Evolutionary conservation across 768 basidiomycete species (phyloP), one percentile per base, ranked within the genome.

Genomic region (Trametes villosa): DNA sequence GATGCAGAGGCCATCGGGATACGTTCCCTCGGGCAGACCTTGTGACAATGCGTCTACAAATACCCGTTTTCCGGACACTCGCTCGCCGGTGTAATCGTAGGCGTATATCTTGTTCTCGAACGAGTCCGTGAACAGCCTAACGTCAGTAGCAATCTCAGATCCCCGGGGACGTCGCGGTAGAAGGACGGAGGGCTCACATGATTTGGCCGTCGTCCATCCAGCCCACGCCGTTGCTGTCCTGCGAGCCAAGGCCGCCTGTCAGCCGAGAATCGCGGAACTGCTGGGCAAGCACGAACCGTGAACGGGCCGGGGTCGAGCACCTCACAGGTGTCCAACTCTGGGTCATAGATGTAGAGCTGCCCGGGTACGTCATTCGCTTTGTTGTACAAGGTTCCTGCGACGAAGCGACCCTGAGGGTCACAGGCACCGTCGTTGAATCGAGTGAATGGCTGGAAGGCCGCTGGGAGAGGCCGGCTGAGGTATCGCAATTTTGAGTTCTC

Each of bases 341-440:
- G 84, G 69, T 87, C 85, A 66, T 81, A 86, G 71, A 77, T 77
- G 70, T 82, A 88, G 34, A 89, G 72, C 62, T 79, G 77, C 11
- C 87, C 87, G 4, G 83, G 78, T 48, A 87, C 76, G 24, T 71
- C 74, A 49, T 77, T 77, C 49, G 80, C 77, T 65, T 78, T 73
- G 53, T 81, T 83, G 64, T 64, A 80, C 50, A 88, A 69, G 0
- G 87, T 85, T n/a, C 87, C 88, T 24, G 86, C 84, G 65, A 88
- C 83, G 70, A 84, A 88, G 41, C 86, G 80, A 7, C 88, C 88
- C 65, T 79, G 74, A 58, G 74, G 79, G 66, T 88, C 87, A 68
- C 88, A 89, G 2, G 78, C 86, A 34, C 87, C 88, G 66, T 89
- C 88, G 72, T 90, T 88, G 75, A 89, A 87, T 42, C 88, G 80